phyloP scores from a whole-genome alignment of 257 asterid species.

The Voacanga thouarsii region DNA sequence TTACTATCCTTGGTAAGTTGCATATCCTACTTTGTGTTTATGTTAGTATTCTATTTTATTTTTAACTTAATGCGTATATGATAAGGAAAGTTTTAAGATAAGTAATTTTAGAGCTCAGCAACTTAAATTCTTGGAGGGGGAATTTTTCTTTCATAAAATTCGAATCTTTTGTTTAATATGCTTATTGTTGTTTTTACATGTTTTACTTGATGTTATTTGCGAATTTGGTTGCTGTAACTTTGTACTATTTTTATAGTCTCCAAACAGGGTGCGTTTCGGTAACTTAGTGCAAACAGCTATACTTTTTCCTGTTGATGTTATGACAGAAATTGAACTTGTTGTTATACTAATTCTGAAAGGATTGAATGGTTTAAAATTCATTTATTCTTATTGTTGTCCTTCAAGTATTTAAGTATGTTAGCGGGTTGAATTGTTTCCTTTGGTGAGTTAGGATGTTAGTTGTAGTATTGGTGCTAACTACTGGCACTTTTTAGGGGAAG shows the following conservation, averaged over 20 bases:
- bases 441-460: neutral
- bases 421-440: neutral
- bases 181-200: neutral
- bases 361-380: neutral
- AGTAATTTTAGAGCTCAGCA: no score
- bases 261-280: neutral
- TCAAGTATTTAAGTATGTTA: neutral
- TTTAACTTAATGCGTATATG: neutral
- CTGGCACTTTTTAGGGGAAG: conserved; percentile 40
- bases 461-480: conserved; percentile 1
- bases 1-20: conserved; percentile 17
- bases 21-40: neutral
- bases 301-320: neutral
- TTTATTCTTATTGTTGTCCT: neutral
- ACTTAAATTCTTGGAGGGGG: neutral
- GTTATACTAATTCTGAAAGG: neutral
- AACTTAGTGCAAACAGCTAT: neutral
- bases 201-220: neutral
- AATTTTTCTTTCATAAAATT: neutral
- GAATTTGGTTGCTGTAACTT: neutral
- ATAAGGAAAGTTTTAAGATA: no score
- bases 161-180: neutral
- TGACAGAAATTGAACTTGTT: neutral
- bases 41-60: neutral
- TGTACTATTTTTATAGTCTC: neutral